phyloP scores from a whole-genome alignment of 345 rosid genomes.

The Rhizophora apiculata region DNA sequence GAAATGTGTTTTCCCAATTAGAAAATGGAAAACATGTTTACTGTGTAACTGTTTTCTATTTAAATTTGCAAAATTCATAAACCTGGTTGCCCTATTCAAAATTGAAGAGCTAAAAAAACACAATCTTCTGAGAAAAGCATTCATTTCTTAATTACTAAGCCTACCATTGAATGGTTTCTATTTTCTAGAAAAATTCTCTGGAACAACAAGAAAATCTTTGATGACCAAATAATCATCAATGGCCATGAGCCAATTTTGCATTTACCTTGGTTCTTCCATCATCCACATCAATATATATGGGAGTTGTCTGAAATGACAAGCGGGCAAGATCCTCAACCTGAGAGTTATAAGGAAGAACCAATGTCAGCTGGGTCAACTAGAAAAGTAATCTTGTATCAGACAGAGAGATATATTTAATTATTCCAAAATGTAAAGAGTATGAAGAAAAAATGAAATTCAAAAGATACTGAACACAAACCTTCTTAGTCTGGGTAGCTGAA shows the following conservation, averaged over 20 bases:
- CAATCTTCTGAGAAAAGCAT: no score
- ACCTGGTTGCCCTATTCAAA: no score
- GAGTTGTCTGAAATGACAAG: constrained; percentile 76
- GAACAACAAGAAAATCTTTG: no score
- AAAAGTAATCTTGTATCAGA: constrained; percentile 4
- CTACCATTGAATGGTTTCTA: no score
- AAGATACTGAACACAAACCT: constrained; percentile 46
- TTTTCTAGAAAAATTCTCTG: no score
- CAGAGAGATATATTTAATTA: background rate
- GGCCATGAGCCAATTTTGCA: background rate
- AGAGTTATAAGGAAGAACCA: constrained; percentile 8
- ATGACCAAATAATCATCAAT: background rate
- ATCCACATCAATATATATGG: constrained; percentile 86
- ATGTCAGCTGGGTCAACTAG: background rate
- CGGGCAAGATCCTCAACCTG: constrained; percentile 98
- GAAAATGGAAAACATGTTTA: no score
- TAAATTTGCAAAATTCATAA: no score
- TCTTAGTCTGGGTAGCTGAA: constrained; percentile 94
- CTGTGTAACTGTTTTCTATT: no score
- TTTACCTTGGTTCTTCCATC: constrained; percentile 88
- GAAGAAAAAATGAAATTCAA: no score
- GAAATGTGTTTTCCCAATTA: no score
- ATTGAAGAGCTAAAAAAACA: no score
- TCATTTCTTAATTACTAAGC: no score
- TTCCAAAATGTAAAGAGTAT: background rate